Base-by-base conservation (phyloP, 495 filamentous ascomycete genomes). In the Amorphotheca resinae region DNA sequence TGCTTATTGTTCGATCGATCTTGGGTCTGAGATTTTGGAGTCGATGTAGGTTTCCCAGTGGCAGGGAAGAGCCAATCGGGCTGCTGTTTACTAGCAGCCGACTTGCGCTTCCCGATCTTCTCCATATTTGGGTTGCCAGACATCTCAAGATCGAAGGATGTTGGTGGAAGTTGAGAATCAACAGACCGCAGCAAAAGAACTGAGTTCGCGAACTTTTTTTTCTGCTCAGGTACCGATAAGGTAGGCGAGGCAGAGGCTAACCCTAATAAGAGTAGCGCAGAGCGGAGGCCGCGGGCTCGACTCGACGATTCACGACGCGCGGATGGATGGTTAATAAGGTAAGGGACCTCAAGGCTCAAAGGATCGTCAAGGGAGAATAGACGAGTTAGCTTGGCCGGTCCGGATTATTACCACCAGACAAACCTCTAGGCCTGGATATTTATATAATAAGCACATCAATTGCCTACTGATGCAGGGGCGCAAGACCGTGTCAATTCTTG, bases 61-160 rank as follows among this genome's bases (percentile, higher is more conserved):
- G 11, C 21, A 9, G 49, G 49, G 32, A 58, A 58, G 9, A 58
- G 46, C 55, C 51, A 58, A 17, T 42, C 47, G 42, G 55, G 52
- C 21, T 48, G 38, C 31, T 52, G 35, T 20, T 50, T 26, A 7
- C 31, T 45, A 36, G 45, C 14, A 22, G 42, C 18, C 7, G 26
- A 41, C 36, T 54, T 57, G 16, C 54, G 36, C 34, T 51, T 49
- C 23, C 46, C 51, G 36, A 57, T 44, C 43, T 52, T 52, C 17
- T 47, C 45, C 44, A 52, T 44, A 37, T 57, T 57, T 21, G 54
- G 48, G 42, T 57, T 54, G 7, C 46, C 41, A 35, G 47, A 42
- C 49, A 50, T 56, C 14, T n/a, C 44, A 25, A 22, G 38, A n/a
- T 9, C 6, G 22, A 35, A 20, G 9, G 22, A 38, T 11, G 22